Conservation (phyloP, 1,139 yeast genomes). For the Yamadazyma conglobata region DNA sequence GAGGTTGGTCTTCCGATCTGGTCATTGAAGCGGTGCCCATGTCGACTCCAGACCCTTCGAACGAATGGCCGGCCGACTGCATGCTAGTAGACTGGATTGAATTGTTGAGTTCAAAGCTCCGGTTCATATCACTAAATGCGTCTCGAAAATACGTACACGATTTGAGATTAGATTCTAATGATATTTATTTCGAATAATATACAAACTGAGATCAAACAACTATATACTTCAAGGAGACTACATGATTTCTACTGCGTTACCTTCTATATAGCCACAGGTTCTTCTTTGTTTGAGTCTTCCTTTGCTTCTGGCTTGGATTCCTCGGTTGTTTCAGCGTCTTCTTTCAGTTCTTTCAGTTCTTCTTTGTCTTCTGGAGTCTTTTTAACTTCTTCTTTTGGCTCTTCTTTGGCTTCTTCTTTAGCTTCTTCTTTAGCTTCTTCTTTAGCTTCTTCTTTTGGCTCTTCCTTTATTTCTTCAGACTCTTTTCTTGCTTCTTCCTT, state of each 20-base stretch:
- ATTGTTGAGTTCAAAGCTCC: too few relatives aligned
- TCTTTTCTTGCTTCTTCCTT: constrained; percentile 8
- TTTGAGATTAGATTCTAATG: too few relatives aligned
- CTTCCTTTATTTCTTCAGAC: constrained; percentile 9
- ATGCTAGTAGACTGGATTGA: too few relatives aligned
- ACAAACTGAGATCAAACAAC: neutral
- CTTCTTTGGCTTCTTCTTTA: constrained; percentile 2
- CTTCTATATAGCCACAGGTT: constrained; percentile 5
- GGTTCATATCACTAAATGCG: too few relatives aligned
- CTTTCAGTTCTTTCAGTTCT: constrained; percentile 6
- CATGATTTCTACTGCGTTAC: too few relatives aligned
- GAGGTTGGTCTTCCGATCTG: constrained; percentile 14
- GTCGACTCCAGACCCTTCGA: too few relatives aligned
- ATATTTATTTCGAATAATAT: too few relatives aligned
- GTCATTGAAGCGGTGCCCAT: too few relatives aligned
- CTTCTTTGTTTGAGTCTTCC: neutral
- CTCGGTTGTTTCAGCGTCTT: constrained; percentile 6
- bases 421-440: neutral
- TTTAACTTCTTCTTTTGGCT: constrained; percentile 2
- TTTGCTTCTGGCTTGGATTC: constrained; percentile 8
- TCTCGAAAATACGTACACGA: too few relatives aligned
- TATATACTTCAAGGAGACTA: neutral
- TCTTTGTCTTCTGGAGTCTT: constrained; percentile 6
- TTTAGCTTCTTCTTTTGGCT: neutral
- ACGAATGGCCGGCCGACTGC: too few relatives aligned